phyloP scores from a whole-genome alignment of 2,329 filamentous ascomycete species.

The Tetracladium maxilliforme region DNA sequence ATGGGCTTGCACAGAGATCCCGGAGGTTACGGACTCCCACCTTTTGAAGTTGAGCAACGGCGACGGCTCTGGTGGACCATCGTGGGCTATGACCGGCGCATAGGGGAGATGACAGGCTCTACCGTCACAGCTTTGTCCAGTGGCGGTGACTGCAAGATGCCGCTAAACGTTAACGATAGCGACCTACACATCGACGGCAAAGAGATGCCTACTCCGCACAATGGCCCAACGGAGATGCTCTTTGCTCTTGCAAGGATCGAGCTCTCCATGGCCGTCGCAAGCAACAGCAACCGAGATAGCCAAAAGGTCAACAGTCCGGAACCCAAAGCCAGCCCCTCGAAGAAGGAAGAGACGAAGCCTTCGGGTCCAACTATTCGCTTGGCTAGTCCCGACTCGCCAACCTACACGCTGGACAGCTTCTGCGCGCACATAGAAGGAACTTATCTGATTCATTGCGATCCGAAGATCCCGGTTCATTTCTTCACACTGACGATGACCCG shows the following conservation, averaged over 20 bases:
- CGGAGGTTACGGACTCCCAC: conserved; percentile 34
- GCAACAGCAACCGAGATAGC: not conserved
- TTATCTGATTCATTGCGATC: not conserved
- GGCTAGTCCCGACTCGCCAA: too few species aligned
- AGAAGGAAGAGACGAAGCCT: not conserved
- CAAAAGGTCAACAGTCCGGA: not conserved
- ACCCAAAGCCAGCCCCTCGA: not conserved
- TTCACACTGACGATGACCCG: not conserved
- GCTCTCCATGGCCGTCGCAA: conserved; percentile 14
- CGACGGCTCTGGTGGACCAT: conserved; percentile 58
- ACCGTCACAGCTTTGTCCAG: conserved; percentile 16
- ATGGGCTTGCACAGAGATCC: conserved; percentile 53
- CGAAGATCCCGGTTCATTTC: not conserved
- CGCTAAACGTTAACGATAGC: not conserved
- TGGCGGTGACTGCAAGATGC: not conserved
- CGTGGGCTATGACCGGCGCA: conserved; percentile 48
- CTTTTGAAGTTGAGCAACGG: conserved; percentile 51
- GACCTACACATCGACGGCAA: not conserved
- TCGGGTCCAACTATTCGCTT: not conserved
- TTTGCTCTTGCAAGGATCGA: not conserved
- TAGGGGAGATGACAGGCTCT: conserved; percentile 47
- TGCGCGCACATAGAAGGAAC: not conserved
- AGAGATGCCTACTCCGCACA: not conserved
- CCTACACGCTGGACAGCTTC: too few species aligned
- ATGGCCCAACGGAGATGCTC: not conserved